Percentiles rank a stretch among this genome's conserved stretches.
These are phyloP conservation scores for Ceratobasidium theobromae DNA, from an alignment of 1,284 basidiomycete species.

Conservation along the genomic window DNA sequence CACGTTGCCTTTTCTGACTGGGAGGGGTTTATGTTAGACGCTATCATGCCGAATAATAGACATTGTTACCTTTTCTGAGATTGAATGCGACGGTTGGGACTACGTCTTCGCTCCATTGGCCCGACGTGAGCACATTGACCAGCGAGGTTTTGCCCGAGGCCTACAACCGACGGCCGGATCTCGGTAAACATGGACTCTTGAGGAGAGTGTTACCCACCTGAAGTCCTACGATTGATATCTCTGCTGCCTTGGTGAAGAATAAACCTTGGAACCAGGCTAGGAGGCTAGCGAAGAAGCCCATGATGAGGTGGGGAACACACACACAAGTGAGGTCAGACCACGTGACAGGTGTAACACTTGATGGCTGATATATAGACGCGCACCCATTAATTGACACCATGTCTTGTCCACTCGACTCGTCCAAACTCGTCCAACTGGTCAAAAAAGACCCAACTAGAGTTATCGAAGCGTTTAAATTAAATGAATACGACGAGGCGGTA, in stretches of 20 bases:
- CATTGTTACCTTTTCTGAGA: conserved; percentile 53
- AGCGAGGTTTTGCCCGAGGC: conserved; percentile 95
- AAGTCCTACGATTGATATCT: conserved; percentile 91
- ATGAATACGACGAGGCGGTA: background rate
- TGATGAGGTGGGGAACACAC: conserved; percentile 39
- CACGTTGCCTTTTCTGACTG: conserved; percentile 82
- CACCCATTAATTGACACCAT: conserved; percentile 12
- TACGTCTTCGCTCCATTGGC: conserved; percentile 93
- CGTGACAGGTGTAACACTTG: conserved; percentile 6
- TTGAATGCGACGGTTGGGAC: conserved; percentile 95
- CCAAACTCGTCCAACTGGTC: conserved; percentile 7
- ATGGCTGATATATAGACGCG: no score
- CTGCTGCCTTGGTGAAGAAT: conserved; percentile 88
- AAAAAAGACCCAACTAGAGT: conserved; percentile 28
- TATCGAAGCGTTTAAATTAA: conserved; percentile 11
- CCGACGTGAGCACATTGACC: conserved; percentile 85
- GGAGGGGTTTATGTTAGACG: background rate
- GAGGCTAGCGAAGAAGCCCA: conserved; percentile 68
- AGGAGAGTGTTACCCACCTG: conserved; percentile 63
- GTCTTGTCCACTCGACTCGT: background rate
- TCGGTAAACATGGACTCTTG: no score
- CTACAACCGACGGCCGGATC: conserved; percentile 46
- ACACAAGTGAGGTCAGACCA: conserved; percentile 29
- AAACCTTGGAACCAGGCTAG: conserved; percentile 57
- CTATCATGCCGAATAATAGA: conserved; percentile 26